A percentile compares a stretch with the other conserved stretches of the same genome.
Conservation (phyloP, 768 basidiomycete species). For the Strobilomyces confusus region DNA sequence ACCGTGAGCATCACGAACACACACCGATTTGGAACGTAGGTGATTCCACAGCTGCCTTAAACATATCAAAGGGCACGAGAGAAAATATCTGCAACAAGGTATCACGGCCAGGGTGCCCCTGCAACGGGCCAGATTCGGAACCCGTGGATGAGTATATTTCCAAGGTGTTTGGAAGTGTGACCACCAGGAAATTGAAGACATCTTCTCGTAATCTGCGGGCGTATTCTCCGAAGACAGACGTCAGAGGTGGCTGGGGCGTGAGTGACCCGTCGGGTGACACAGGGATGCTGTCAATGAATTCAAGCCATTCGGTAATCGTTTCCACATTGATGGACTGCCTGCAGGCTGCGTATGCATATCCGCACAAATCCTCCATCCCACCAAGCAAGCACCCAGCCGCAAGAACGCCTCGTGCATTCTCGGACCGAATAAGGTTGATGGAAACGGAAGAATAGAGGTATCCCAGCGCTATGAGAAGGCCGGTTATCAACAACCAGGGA, state of each 20-base stretch:
- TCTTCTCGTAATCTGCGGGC: slow-evolving; percentile 73
- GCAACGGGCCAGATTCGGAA: slow-evolving; percentile 36
- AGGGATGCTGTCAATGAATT: slow-evolving; percentile 64
- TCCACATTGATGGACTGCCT: slow-evolving; percentile 71
- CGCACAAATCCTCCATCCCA: slow-evolving; percentile 82
- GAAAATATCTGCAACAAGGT: slow-evolving; percentile 71
- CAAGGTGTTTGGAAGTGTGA: slow-evolving; percentile 64
- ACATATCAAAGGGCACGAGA: slow-evolving; percentile 81
- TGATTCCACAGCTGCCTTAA: slow-evolving; percentile 78
- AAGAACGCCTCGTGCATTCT: slow-evolving; percentile 81
- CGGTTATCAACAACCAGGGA: slow-evolving; percentile 18
- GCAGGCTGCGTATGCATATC: slow-evolving; percentile 75
- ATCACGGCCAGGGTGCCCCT: slow-evolving; percentile 50
- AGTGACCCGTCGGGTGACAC: slow-evolving; percentile 43
- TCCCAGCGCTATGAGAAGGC: slow-evolving; percentile 54
- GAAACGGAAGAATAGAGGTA: slow-evolving; percentile 77
- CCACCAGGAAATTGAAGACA: slow-evolving; percentile 73
- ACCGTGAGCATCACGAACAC: slow-evolving; percentile 20
- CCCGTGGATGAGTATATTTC: slow-evolving; percentile 45
- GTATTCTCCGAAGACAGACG: slow-evolving; percentile 72
- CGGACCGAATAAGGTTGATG: slow-evolving; percentile 60
- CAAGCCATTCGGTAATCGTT: slow-evolving; percentile 72
- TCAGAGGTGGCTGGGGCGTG: slow-evolving; percentile 41
- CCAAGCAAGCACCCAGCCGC: slow-evolving; percentile 82
- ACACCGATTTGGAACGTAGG: slow-evolving; percentile 76